A percentile compares a stretch with the other conserved stretches of the same genome.
These are phyloP conservation scores for Datisca glomerata DNA, from an alignment of 306 rosid species.

Conservation along the genomic window DNA sequence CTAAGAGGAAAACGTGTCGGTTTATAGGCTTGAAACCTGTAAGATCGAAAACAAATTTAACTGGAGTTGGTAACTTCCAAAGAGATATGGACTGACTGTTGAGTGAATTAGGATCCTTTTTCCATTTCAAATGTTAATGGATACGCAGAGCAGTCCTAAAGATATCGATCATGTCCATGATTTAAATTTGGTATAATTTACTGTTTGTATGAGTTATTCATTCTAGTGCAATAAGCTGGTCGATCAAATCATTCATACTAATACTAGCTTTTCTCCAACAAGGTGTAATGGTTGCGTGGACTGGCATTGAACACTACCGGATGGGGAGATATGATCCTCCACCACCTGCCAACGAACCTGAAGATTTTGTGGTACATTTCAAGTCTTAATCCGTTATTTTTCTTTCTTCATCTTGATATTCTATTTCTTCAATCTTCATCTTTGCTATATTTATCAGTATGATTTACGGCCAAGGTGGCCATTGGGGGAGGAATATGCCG, in stretches of 20 bases:
- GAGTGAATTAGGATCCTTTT: neutral
- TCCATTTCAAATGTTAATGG: neutral
- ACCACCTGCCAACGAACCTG: slow-evolving; percentile 83
- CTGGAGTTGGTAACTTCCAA: neutral
- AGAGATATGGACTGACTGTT: neutral
- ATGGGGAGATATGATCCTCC: slow-evolving; percentile 91
- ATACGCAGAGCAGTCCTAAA: too few species aligned
- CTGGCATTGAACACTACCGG: slow-evolving; percentile 88
- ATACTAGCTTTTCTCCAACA: slow-evolving; percentile 8
- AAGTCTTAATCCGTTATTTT: neutral
- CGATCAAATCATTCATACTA: too few species aligned
- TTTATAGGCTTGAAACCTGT: neutral
- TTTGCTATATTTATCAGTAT: slow-evolving; percentile 26
- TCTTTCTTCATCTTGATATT: neutral
- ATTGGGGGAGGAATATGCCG: slow-evolving; percentile 70
- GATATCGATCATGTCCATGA: too few species aligned
- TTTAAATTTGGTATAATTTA: too few species aligned
- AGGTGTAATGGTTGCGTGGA: slow-evolving; percentile 99
- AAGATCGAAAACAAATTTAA: neutral
- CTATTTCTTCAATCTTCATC: neutral
- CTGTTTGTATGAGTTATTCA: too few species aligned
- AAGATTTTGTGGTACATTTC: slow-evolving; percentile 56
- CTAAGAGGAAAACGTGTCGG: neutral
- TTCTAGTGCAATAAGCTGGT: too few species aligned
- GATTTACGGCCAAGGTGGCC: slow-evolving; percentile 98